phyloP scores from a whole-genome alignment of 1,139 yeast species.

The Hansenula lynferdii region DNA sequence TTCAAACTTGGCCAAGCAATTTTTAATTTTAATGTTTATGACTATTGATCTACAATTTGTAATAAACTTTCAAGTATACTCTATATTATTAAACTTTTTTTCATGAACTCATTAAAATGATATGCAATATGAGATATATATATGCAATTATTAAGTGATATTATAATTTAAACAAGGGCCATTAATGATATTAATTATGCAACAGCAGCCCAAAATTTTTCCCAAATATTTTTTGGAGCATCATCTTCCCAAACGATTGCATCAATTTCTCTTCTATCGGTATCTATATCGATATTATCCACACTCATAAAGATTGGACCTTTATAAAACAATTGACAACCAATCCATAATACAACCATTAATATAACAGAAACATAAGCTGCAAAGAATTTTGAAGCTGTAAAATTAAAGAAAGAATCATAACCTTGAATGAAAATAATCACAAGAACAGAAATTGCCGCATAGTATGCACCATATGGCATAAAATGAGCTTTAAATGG shows the following conservation, averaged over 20 bases:
- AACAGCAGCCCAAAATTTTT: conserved; percentile 30
- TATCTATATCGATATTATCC: conserved; percentile 57
- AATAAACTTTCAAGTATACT: no score
- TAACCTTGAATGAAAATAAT: conserved; percentile 70
- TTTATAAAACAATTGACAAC: conserved; percentile 43
- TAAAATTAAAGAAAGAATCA: conserved; percentile 50
- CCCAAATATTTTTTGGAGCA: conserved; percentile 46
- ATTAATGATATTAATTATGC: no score
- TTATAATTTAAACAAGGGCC: no score
- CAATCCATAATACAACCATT: conserved; percentile 46
- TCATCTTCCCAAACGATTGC: conserved; percentile 47
- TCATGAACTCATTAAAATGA: not conserved
- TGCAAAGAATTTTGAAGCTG: conserved; percentile 54
- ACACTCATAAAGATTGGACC: conserved; percentile 36
- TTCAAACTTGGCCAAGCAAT: no score
- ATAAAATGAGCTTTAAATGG: conserved; percentile 66
- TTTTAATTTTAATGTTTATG: not conserved
- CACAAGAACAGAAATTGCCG: conserved; percentile 41
- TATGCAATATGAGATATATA: not conserved
- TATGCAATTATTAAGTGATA: not conserved
- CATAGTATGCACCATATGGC: conserved; percentile 62
- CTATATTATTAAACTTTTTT: no score
- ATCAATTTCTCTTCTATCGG: conserved; percentile 56
- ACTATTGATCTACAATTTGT: no score
- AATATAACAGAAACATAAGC: conserved; percentile 62